phyloP scores from a whole-genome alignment of 331 rosid genomes.

The Malus hybrid region DNA sequence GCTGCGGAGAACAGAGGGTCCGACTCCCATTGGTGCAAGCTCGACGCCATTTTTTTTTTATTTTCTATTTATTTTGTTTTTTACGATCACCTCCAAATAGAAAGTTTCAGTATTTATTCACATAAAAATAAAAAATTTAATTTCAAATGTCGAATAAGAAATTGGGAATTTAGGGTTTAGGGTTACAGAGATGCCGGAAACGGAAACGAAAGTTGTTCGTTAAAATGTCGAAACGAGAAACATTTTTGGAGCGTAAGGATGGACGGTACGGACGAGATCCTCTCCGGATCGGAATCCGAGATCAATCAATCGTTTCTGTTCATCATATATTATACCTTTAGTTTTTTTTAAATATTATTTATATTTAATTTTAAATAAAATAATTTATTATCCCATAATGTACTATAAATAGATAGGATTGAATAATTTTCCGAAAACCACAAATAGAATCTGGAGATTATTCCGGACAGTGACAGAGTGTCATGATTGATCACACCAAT shows the following conservation, averaged over 20 bases:
- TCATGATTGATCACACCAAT: neutral
- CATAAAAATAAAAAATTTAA: neutral
- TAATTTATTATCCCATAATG: no score
- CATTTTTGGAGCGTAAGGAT: neutral
- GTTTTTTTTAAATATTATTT: no score
- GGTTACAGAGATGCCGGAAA: neutral
- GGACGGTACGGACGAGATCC: neutral
- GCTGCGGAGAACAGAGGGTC: constrained; percentile 40
- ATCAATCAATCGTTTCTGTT: no score
- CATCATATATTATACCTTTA: no score
- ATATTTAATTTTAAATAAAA: no score
- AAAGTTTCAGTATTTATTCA: neutral
- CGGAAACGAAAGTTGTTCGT: neutral
- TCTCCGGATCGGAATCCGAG: no score
- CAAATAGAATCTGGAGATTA: no score
- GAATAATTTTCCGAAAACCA: no score
- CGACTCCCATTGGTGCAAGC: constrained; percentile 32
- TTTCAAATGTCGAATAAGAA: neutral
- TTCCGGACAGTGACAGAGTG: neutral
- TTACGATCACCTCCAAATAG: neutral
- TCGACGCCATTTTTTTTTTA: constrained; percentile 14
- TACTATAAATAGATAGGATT: no score
- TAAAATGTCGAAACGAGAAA: neutral
- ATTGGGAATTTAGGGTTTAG: neutral
- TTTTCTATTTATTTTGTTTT: neutral